These are phyloP conservation scores for Pseudozyma pruni DNA, from an alignment of 1,284 basidiomycete species.

Conservation along the genomic window DNA sequence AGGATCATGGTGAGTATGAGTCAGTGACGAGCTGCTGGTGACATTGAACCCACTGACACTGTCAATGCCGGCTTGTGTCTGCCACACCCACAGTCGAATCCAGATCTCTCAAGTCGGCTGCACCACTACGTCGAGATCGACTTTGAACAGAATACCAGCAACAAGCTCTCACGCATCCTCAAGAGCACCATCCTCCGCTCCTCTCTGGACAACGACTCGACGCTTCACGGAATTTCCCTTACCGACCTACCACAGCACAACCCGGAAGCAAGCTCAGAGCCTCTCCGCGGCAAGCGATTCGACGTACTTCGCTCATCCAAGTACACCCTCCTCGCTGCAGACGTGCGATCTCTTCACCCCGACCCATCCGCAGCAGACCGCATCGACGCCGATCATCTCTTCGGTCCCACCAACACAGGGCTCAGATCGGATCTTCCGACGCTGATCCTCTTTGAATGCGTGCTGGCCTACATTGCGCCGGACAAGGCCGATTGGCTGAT, in stretches of 20 bases:
- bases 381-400: conserved; percentile 18
- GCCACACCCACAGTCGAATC: conserved; percentile 66
- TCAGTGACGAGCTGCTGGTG: not conserved
- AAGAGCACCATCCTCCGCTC: conserved; percentile 74
- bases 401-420: conserved; percentile 6
- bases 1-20: conserved; percentile 78
- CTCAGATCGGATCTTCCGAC: conserved; percentile 47
- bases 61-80: not conserved
- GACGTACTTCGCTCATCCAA: conserved; percentile 18
- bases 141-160: conserved; percentile 82
- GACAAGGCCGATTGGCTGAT: conserved; percentile 45
- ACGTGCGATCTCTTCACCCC: conserved; percentile 26
- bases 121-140: conserved; percentile 86
- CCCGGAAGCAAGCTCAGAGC: not conserved
- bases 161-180: conserved; percentile 83
- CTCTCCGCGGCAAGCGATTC: not conserved
- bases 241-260: not conserved
- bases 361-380: conserved; percentile 7
- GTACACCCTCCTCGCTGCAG: conserved; percentile 38
- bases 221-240: conserved; percentile 9
- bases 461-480: conserved; percentile 60
- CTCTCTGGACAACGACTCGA: conserved; percentile 7
- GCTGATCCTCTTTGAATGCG: conserved; percentile 65
- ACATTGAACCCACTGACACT: not conserved
- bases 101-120: conserved; percentile 59